Conservation (phyloP, 2,329 filamentous ascomycete species). For the Didymella keratinophila region DNA sequence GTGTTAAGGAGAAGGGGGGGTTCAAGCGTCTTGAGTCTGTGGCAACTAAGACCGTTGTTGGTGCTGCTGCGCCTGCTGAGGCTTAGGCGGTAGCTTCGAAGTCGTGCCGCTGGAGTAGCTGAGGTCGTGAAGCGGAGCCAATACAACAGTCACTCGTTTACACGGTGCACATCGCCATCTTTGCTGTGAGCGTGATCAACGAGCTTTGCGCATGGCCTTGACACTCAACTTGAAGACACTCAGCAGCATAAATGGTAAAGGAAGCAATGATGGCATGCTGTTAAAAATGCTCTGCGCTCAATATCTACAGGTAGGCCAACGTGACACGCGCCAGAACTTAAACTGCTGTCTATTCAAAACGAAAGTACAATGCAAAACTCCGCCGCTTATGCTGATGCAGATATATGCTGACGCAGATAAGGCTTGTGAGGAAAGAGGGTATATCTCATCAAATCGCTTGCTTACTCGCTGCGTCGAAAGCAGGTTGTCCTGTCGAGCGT, state of each 20-base stretch:
- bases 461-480: constrained; percentile 4
- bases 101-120: background rate
- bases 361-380: constrained; percentile 20
- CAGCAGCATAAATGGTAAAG: too few relatives aligned
- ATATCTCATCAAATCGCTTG: constrained; percentile 22
- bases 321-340: constrained; percentile 3
- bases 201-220: too few relatives aligned
- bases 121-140: background rate
- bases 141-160: constrained; percentile 14
- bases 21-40: constrained; percentile 54
- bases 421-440: constrained; percentile 19
- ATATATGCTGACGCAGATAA: constrained; percentile 24
- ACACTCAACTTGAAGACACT: too few relatives aligned
- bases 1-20: constrained; percentile 70
- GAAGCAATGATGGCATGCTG: too few relatives aligned
- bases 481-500: constrained; percentile 6
- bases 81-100: background rate
- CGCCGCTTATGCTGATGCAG: constrained; percentile 24
- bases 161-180: too few relatives aligned
- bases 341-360: background rate
- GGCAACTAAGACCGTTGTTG: constrained; percentile 25
- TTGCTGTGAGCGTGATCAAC: too few relatives aligned
- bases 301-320: constrained; percentile 8
- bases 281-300: too few relatives aligned
- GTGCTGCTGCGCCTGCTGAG: constrained; percentile 25